Base-by-base conservation (phyloP, 73 alveolate genomes). In the Paramecium sonneborni region DNA sequence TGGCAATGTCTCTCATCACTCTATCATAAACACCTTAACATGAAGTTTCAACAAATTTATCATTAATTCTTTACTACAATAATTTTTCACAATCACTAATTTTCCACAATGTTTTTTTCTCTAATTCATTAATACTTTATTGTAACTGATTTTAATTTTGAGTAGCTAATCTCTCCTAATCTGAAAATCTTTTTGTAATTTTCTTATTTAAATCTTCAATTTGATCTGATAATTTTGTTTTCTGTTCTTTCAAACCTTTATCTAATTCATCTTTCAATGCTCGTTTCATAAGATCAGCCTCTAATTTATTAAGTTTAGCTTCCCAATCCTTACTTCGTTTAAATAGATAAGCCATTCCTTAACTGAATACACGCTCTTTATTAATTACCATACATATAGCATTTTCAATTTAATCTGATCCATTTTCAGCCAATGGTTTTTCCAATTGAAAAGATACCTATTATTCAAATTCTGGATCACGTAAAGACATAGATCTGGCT, bases 21-120 rank as follows among this genome's bases (percentile, higher is more conserved):
- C 90, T 79, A 79, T 79, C 90, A 44, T 79, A 79, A 24, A 46
- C 74, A 21, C 62, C 90, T 79, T 79, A 46, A 41, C 90, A 79
- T 9, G 90, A 79, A 10, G 90, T 14, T 43, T 88, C 94, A 26
- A 88, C 94, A 46, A 69, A 88, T 37, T 88, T 39, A 43, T 76
- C 94, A 38, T 76, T 88, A 14, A 88, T 69, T 88, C 94, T 88
- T 62, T 69, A 38, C 38, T 88, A 14, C 43, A 88, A 72, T 46
- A 88, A 68, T 30, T 76, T 82, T 72, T 88, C 94, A 39, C 94
- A 88, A 88, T 88, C 94, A 41, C 88, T 69, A 9, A 88, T 88
- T 88, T 88, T 88, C 94, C 94, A 88, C 23, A 88, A 62, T 32
- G 94, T 88, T 62, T 88, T 88, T 70, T 88, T 69, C 57, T 88